These are phyloP conservation scores for Crithidia expoeki DNA, from an alignment of 208 protist genomes.

Conservation along the genomic window DNA sequence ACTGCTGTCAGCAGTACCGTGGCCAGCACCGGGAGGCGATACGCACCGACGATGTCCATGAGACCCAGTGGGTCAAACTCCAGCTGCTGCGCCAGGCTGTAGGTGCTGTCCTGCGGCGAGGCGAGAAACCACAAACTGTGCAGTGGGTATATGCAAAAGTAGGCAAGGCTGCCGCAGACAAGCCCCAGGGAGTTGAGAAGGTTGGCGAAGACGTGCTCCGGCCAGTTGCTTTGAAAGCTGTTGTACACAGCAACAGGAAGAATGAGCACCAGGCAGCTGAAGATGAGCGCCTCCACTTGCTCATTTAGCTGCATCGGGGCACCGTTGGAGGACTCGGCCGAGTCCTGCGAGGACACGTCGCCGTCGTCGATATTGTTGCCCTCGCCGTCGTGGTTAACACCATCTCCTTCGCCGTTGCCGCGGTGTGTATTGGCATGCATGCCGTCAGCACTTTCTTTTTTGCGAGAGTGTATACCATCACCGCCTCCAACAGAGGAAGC, in stretches of 20 bases:
- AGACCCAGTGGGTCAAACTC: constrained; percentile 77
- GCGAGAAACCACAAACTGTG: constrained; percentile 81
- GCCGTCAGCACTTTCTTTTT: constrained; percentile 2
- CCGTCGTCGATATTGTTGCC: constrained; percentile 19
- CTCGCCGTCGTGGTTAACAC: neutral
- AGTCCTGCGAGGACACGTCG: constrained; percentile 15
- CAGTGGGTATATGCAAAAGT: constrained; percentile 62
- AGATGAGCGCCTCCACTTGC: constrained; percentile 62
- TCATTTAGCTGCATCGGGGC: constrained; percentile 62
- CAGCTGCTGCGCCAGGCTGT: constrained; percentile 41
- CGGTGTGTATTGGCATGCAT: neutral
- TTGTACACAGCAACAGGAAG: constrained; percentile 74
- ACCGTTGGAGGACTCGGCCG: constrained; percentile 11
- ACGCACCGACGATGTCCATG: constrained; percentile 40
- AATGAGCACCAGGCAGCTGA: constrained; percentile 66
- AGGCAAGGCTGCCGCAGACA: constrained; percentile 51
- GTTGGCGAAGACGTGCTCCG: constrained; percentile 54
- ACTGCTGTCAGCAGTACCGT: constrained; percentile 25
- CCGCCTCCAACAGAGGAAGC: neutral
- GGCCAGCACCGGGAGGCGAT: constrained; percentile 45
- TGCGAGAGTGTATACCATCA: constrained; percentile 12
- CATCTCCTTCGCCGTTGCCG: neutral
- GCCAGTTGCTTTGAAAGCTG: constrained; percentile 72
- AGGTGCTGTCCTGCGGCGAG: constrained; percentile 13
- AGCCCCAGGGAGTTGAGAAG: constrained; percentile 71